Evolutionary conservation across 371 early-diverging fungal species (phyloP), one percentile per base, ranked within the genome.

Genomic region (Syncephalis fuscata): DNA sequence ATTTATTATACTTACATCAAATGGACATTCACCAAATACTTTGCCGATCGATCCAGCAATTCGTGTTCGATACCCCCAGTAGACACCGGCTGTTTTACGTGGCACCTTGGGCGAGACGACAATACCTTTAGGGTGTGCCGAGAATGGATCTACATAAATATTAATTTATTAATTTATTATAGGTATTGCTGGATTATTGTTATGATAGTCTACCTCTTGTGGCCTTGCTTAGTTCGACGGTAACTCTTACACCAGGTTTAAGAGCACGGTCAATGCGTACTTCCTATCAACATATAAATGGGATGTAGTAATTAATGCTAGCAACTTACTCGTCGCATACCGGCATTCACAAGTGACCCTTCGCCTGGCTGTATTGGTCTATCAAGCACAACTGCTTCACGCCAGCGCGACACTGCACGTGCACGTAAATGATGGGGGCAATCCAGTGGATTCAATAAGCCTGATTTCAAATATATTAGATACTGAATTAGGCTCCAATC

Each of bases 1-100:
- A 32, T 39, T 25, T 17, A 50, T 14, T 21, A 11, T 9, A 46
- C 56, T 51, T 66, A 73, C 73, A 53, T 65, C 55, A 49, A 64
- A 80, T 0, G 78, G 68, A 44, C 68, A 70, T 41, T 80, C 77
- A 1, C 70, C 68, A 45, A 82, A 66, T 2, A 79, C 72, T 49
- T 74, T 65, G 41, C 71, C 71, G 26, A 82, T 59, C 0, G 70
- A 62, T n/a, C 67, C 66, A 1, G 82, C 80, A 22, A 78, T 45
- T 17, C 82, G 66, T 42, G 81, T 74, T 41, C 64, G 61, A 53
- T 78, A 85, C 2, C 85, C 85, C 85, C 85, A 85, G 55, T 82
- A 82, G n/a, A 77, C 48, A 3, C 81, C 81, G 0, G 58, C 54
- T 50, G 67, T 65, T 54, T 78, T 78, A 22, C 72, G 54, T 3